phyloP scores from a whole-genome alignment of 306 rosid species.

The Gillenia trifoliata region DNA sequence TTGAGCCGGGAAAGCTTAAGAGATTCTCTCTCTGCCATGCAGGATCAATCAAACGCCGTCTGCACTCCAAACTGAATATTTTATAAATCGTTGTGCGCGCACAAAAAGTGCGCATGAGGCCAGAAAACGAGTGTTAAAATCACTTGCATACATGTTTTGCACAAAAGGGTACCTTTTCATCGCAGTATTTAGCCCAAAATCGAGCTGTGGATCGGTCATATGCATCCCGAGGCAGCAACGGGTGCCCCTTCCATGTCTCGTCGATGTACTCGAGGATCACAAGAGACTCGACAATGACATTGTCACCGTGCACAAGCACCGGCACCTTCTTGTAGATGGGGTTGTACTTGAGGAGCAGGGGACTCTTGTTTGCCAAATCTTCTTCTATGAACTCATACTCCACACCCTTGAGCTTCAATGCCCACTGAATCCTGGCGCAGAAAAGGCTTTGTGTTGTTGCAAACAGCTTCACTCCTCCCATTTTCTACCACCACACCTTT shows the following conservation, averaged over 20 bases:
- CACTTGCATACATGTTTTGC: background rate
- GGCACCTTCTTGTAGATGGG: conserved; percentile 51
- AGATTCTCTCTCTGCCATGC: too few species aligned
- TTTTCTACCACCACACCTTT: background rate
- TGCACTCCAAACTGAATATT: too few species aligned
- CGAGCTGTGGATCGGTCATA: conserved; percentile 37
- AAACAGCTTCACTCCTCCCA: conserved; percentile 41
- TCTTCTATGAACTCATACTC: conserved; percentile 37
- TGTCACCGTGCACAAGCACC: conserved; percentile 27
- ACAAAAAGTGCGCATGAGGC: too few species aligned
- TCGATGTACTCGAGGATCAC: conserved; percentile 50
- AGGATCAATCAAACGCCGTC: too few species aligned
- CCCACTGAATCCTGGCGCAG: conserved; percentile 42
- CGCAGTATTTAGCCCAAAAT: conserved; percentile 43
- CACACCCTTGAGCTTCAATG: conserved; percentile 44
- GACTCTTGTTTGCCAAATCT: conserved; percentile 38
- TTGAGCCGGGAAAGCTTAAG: too few species aligned
- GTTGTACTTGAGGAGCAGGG: conserved; percentile 39
- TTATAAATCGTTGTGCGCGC: too few species aligned
- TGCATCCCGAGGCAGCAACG: conserved; percentile 31
- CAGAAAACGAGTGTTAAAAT: too few species aligned
- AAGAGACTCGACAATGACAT: conserved; percentile 36
- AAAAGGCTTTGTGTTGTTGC: conserved; percentile 32
- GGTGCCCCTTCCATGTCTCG: conserved; percentile 45
- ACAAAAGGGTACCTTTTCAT: conserved; percentile 32